Base-by-base conservation (phyloP, 352 stramenopile genomes). In the Phytophthora rubi region DNA sequence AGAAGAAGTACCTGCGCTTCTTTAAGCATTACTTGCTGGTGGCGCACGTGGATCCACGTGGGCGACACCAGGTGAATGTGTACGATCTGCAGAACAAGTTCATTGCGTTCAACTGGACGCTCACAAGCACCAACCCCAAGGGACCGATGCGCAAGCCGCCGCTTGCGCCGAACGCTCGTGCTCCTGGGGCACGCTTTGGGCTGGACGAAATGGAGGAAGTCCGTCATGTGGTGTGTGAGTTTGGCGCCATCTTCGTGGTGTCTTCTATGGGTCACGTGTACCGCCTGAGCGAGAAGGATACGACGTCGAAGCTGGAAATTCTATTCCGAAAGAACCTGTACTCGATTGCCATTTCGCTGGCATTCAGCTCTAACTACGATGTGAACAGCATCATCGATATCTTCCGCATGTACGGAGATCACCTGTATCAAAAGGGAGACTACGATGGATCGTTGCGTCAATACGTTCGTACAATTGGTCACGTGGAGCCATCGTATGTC, bases 321-420 rank as follows among this genome's bases (percentile, higher is more conserved):
- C 77, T 99, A 16, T 98, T 98, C 58, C 88, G 97, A 59, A 99
- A 99, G 75, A 98, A 99, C 75, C 73, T 99, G 33, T 99, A 98
- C 77, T 94, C 93, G 35, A 98, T 98, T 55, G 98, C 98, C 33
- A 99, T 99, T 59, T 98, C 95, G 62, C 90, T 99, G 49, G 97
- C 97, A 5, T 98, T 95, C 71, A 96, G 89, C 76, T 95, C 97
- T 64, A 98, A 98, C 65, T 96, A 97, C 71, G 85, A 98, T 58
- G 88, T 98, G 28, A 93, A 94, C 59, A 98, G 96, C 63, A 98
- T 99, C 65, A 98, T 98, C 73, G 90, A 97, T 35, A 98, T 99
- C 32, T 97, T 94, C 65, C 89, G 91, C 57, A 97, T 96, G 89
- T 98, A 99, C 76, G 98, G 97, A 49, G 98, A 99, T 72, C 97